These are phyloP conservation scores for Blastomyces silverae DNA, from an alignment of 2,329 filamentous ascomycete species.

Conservation along the genomic window DNA sequence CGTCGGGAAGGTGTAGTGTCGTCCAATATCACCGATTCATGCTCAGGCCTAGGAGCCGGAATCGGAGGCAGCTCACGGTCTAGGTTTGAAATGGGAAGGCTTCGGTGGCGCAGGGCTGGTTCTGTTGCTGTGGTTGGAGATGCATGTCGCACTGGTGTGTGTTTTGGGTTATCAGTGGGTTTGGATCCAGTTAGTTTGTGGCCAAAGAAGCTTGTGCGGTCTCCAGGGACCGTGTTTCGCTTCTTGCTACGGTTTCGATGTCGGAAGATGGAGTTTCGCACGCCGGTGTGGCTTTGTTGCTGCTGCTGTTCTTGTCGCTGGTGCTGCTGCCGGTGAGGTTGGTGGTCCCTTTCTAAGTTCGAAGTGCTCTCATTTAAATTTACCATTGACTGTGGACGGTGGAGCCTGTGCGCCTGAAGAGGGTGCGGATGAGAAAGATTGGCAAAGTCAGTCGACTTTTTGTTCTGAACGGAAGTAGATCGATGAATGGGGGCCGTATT, in stretches of 20 bases:
- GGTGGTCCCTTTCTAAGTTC: background rate
- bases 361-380: conserved; percentile 4
- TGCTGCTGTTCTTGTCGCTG: background rate
- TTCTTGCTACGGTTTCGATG: conserved; percentile 2
- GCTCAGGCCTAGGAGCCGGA: background rate
- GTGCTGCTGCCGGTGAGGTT: background rate
- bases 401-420: conserved; percentile 3
- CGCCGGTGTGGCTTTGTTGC: background rate
- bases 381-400: conserved; percentile 9
- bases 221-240: background rate
- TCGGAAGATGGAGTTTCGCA: conserved; percentile 4
- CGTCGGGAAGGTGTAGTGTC: background rate
- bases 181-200: background rate
- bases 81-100: background rate
- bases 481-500: background rate
- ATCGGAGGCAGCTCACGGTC: background rate
- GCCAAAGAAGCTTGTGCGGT: conserved; percentile 3
- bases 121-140: background rate
- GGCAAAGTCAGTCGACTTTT: background rate
- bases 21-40: background rate
- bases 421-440: background rate
- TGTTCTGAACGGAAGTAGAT: background rate
- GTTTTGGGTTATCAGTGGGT: background rate
- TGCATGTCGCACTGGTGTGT: background rate
- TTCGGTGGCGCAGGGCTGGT: background rate